Conservation (phyloP, 352 stramenopile genomes). For the Phytophthora meadii region DNA sequence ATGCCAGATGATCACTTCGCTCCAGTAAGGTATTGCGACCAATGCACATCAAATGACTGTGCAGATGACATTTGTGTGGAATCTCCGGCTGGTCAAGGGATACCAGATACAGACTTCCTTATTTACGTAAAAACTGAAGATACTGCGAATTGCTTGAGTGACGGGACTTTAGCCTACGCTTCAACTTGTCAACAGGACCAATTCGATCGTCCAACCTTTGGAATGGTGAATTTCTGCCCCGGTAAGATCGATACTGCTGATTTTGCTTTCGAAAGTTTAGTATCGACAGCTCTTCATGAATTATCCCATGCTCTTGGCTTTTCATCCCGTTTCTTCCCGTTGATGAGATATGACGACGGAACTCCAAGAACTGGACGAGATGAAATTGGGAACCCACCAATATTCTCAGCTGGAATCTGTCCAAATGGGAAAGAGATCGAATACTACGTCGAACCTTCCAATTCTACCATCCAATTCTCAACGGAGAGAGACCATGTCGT, state of each 20-base stretch:
- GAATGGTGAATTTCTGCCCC: conserved; percentile 86
- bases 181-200: conserved; percentile 83
- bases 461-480: conserved; percentile 57
- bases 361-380: conserved; percentile 64
- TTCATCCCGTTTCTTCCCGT: conserved; percentile 67
- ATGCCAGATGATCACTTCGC: conserved; percentile 69
- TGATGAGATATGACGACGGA: conserved; percentile 69
- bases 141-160: conserved; percentile 49
- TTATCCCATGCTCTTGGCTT: conserved; percentile 80
- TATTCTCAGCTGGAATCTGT: conserved; percentile 38
- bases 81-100: conserved; percentile 36
- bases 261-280: conserved; percentile 58
- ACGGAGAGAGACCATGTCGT: conserved; percentile 56
- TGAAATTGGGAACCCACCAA: conserved; percentile 43
- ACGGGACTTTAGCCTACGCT: conserved; percentile 67
- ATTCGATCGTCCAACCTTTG: conserved; percentile 81
- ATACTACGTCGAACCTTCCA: conserved; percentile 45
- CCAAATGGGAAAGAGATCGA: conserved; percentile 57
- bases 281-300: conserved; percentile 76
- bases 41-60: conserved; percentile 49
- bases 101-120: conserved; percentile 68
- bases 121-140: conserved; percentile 65
- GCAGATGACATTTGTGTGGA: conserved; percentile 35
- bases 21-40: conserved; percentile 43
- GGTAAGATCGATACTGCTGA: conserved; percentile 44